Percentiles rank a stretch among this genome's conserved stretches.
Evolutionary conservation across 75 land plant species (phyloP).

Genomic region (Selaginella moellendorffii): DNA sequence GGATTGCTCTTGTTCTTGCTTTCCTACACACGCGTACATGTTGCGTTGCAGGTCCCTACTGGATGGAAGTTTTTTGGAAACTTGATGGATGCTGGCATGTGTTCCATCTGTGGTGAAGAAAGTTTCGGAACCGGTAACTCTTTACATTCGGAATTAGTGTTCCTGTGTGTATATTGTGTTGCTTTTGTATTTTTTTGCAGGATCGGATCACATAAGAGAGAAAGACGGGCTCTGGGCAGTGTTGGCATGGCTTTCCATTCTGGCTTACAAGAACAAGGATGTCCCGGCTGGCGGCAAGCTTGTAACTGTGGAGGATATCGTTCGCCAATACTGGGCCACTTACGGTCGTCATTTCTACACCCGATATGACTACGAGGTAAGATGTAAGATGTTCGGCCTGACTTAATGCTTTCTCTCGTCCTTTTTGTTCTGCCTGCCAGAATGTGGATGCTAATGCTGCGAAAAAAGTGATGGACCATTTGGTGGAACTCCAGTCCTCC

Average conservation of each 20-base stretch:
- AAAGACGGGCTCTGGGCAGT: conserved; percentile 99
- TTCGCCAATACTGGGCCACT: conserved; percentile 73
- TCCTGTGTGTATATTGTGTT: not conserved
- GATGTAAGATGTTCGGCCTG: not conserved
- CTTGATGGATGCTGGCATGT: conserved; percentile 91
- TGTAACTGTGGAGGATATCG: conserved; percentile 94
- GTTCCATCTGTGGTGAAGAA: conserved; percentile 98
- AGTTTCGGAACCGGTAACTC: conserved; percentile 90
- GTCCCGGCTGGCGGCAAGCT: conserved; percentile 59
- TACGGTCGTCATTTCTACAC: conserved; percentile 99
- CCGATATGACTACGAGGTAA: conserved; percentile 97
- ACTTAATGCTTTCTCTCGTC: not conserved
- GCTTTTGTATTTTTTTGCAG: conserved; percentile 22
- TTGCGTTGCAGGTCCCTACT: conserved; percentile 64
- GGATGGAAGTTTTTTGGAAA: conserved; percentile 99
- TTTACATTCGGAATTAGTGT: not conserved
- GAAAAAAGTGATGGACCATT: conserved; percentile 78
- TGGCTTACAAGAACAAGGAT: conserved; percentile 76
- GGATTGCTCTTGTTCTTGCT: conserved; percentile 1
- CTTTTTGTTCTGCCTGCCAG: conserved; percentile 23
- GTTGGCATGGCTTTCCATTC: conserved; percentile 94
- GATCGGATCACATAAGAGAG: conserved; percentile 97
- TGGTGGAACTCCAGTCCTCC: conserved; percentile 66
- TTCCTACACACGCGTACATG: no score
- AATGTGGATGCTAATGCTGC: conserved; percentile 98